Base-by-base conservation (phyloP, 257 asterid genomes). In the Nicotiana undulata region DNA sequence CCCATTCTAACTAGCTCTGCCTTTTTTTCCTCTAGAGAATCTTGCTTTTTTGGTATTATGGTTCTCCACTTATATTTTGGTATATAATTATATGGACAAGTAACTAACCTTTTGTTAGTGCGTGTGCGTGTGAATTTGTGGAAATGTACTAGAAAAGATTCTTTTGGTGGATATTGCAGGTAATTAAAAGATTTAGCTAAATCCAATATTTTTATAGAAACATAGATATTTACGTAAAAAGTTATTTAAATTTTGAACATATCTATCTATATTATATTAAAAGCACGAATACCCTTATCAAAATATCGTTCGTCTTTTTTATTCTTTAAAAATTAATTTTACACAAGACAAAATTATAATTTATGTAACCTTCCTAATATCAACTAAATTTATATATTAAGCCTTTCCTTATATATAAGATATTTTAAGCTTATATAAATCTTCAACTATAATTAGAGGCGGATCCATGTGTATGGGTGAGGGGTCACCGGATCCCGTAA, bases 1-100 rank as follows among this genome's bases (percentile, higher is more conserved):
- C 97, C 97, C 97, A 93, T 92, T 11, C 17, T 17, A 51, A 15
- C 17, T 51, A 51, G 56, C 64, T 63, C 59, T 20, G 12, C 24
- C 24, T n/a, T 74, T 56, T 61, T n/a, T 63, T 70, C 52, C 20
- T 11, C 29, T 4, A 56, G 11, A 24, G 17, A 34, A 13, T 51
- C 8, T 26, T 49, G 51, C 31, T 13, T 8, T 28, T 12, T 55
- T 11, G 8, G 12, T 11, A 32, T 16, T 49, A 24, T 60, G 81
- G 40, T 56, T 67, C 20, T 60, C 31, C 22, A 53, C 26, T 66
- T 75, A 53, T 44, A 34, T 58, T 9, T 63, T 44, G 28, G 55
- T 60, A 3, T 60, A 3, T 56, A 72, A 46, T 72, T 46, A 72
- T 72, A 24, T 72, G 78, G 61, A 22, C 61, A 18, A 46, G 17